A percentile compares a stretch with the other conserved stretches of the same genome.
phyloP scores from a whole-genome alignment of 495 filamentous ascomycete species.

The Thermochaetoides thermophila region DNA sequence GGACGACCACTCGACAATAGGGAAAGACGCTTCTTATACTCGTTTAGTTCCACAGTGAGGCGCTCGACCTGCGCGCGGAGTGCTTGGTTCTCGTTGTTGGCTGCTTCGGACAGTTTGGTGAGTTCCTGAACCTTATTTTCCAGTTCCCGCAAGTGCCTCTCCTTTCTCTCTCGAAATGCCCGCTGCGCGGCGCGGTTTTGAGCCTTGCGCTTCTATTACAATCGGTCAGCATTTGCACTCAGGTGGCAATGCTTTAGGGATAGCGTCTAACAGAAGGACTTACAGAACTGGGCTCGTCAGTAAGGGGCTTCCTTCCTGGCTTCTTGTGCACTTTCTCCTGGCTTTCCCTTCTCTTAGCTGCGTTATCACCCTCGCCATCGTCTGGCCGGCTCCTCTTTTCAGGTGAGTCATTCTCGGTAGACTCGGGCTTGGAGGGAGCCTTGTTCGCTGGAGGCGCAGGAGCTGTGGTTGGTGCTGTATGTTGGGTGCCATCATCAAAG shows the following conservation, averaged over 20 bases:
- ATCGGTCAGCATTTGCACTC: too few relatives aligned
- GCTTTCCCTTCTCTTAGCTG: constrained; percentile 67
- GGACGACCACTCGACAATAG: constrained; percentile 30
- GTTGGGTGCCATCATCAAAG: constrained; percentile 46
- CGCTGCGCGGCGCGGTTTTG: constrained; percentile 95
- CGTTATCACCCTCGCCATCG: constrained; percentile 50
- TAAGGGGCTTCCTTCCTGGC: constrained; percentile 89
- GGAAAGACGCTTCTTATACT: constrained; percentile 78
- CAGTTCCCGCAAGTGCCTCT: constrained; percentile 90
- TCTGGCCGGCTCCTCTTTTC: constrained; percentile 74
- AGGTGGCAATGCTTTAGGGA: constrained; percentile 17
- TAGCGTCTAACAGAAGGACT: constrained; percentile 21
- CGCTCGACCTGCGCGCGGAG: constrained; percentile 78
- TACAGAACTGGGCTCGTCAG: constrained; percentile 90
- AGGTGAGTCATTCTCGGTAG: constrained; percentile 50
- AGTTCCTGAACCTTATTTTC: constrained; percentile 89
- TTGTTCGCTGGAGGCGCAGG: too few relatives aligned
- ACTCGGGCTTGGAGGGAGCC: constrained; percentile 33
- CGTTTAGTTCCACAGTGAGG: constrained; percentile 67
- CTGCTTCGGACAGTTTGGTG: constrained; percentile 68
- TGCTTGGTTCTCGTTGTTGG: constrained; percentile 74
- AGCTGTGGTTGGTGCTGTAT: too few relatives aligned
- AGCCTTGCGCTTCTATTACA: constrained; percentile 84
- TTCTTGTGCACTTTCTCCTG: constrained; percentile 74
- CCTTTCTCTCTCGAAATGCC: constrained; percentile 94